Conservation (phyloP, 495 filamentous ascomycete species). For the Neurospora africana region DNA sequence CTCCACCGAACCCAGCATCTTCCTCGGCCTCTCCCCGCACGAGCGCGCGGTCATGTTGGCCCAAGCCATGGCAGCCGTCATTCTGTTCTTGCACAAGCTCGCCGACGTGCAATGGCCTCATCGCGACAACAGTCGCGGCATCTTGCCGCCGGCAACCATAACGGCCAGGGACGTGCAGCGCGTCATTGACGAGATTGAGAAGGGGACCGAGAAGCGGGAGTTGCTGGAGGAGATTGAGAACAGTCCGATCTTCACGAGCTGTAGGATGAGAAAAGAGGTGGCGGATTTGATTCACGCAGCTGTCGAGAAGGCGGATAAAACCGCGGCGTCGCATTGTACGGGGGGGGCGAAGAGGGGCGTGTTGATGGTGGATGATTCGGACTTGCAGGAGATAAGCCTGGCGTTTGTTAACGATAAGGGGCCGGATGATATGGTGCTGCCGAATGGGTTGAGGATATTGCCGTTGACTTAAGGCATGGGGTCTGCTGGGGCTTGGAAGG, state of each 20-base stretch:
- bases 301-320: conserved; percentile 11
- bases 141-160: neutral
- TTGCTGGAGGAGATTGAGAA: conserved; percentile 17
- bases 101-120: conserved; percentile 21
- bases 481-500: too few species aligned
- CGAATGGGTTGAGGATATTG: conserved; percentile 20
- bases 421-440: conserved; percentile 15
- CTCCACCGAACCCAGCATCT: conserved; percentile 12
- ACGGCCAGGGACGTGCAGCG: conserved; percentile 4
- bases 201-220: conserved; percentile 3
- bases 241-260: conserved; percentile 15
- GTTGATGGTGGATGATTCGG: conserved; percentile 11
- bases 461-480: too few species aligned
- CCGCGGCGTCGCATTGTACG: neutral
- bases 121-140: neutral
- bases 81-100: conserved; percentile 19
- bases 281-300: conserved; percentile 15
- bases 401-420: conserved; percentile 20
- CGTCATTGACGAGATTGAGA: conserved; percentile 6
- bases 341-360: neutral
- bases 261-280: conserved; percentile 8
- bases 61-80: conserved; percentile 12
- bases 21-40: conserved; percentile 17
- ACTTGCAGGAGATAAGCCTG: conserved; percentile 17
- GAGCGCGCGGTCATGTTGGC: conserved; percentile 20